Conservation (phyloP, 192 early-diverging fungal species). For the Backusella parvicylindrica region DNA sequence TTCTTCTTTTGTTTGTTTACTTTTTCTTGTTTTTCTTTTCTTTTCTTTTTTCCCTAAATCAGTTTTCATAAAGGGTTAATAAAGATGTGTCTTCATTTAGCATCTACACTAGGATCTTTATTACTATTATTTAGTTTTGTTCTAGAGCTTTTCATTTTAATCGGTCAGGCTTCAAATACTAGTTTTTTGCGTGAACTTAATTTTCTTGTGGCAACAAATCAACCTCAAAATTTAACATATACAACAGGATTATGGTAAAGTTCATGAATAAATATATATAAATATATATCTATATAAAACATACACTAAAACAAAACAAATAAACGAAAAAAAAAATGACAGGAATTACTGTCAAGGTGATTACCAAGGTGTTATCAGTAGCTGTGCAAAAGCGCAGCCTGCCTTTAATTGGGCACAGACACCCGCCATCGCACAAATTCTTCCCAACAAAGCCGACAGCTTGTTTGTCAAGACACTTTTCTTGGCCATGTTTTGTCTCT, state of each 20-base stretch:
- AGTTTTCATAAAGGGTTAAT: background rate
- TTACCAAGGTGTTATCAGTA: background rate
- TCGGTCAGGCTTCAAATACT: background rate
- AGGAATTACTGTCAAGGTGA: conserved; percentile 24
- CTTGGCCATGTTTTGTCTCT: conserved; percentile 12
- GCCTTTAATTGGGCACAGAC: conserved; percentile 19
- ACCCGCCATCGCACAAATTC: conserved; percentile 1
- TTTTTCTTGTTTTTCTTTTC: background rate
- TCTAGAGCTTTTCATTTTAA: conserved; percentile 9
- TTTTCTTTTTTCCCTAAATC: background rate
- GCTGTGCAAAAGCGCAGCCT: background rate
- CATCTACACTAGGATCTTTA: background rate
- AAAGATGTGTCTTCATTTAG: background rate
- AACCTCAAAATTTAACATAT: background rate
- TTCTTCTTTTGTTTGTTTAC: background rate
- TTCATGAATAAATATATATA: background rate
- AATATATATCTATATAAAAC: background rate
- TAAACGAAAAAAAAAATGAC: background rate
- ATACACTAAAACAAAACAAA: too few species aligned
- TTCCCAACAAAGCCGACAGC: background rate
- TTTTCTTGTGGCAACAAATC: background rate
- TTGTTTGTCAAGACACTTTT: background rate
- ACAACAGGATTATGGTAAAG: background rate
- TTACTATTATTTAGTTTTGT: conserved; percentile 8
- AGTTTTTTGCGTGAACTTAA: background rate